Evolutionary conservation across 305 asterid species (phyloP), one percentile per base, ranked within the genome.

Genomic region (Fraxinus paxiana): DNA sequence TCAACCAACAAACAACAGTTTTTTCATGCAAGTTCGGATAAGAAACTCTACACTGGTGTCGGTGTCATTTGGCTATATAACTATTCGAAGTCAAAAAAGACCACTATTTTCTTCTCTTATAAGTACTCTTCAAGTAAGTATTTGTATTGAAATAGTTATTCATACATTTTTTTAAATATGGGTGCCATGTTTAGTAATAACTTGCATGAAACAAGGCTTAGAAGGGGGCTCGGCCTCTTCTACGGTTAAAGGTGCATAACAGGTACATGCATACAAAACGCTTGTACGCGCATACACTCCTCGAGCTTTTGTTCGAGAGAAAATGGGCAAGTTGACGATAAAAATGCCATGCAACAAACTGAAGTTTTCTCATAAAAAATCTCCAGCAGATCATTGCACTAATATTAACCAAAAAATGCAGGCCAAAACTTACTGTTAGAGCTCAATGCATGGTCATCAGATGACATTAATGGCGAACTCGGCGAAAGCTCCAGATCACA

Each of bases 381-480:
- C n/a, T 48, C 22, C 61, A 15, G 61, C 61, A n/a, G 61, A n/a
- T 48, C 22, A 48, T 15, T 48, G 15, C 31, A 9, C 31, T 61
- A 18, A 61, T 20, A n/a, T 67, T 48, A 30, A 17, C 81, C 41
- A n/a, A 48, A 54, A 78, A 80, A 83, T 82, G 86, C 90, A 85
- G 90, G 82, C 17, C 84, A 59, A 37, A n/a, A 41, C 48, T 15
- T 12, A 30, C 63, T 18, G 59, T 51, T 70, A 37, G 73, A 73
- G 22, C 31, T 67, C 72, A 69, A 61, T 74, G 43, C 33, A 37
- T 9, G 69, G 8, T 43, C 70, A 24, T 31, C 28, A 4, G 70
- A 75, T 75, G 70, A 77, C 48, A 75, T 37, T 24, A 69, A 85
- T 83, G 88, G 87, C 84, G 86, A 79, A 59, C 75, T 75, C 83